Percentiles rank a stretch among this genome's conserved stretches.
These are phyloP conservation scores for Venturia effusa DNA, from an alignment of 2,329 filamentous ascomycete species.

Conservation along the genomic window DNA sequence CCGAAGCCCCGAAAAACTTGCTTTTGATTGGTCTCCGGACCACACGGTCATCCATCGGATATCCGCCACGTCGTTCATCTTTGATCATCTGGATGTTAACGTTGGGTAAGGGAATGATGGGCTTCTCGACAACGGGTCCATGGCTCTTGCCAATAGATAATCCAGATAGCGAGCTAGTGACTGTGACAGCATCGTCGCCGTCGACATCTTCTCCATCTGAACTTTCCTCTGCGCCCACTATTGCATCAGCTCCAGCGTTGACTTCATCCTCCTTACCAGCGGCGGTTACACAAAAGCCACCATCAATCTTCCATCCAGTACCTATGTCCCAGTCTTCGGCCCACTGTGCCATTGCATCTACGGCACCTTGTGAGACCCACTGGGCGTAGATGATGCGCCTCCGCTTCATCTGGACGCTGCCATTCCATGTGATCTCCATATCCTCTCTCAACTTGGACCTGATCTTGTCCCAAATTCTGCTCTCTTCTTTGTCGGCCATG, in stretches of 20 bases:
- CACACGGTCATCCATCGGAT: background rate
- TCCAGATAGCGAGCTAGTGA: background rate
- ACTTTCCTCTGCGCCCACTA: background rate
- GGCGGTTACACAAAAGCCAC: background rate
- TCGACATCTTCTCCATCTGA: background rate
- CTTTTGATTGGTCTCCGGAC: background rate
- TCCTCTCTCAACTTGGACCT: background rate
- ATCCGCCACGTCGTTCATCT: background rate
- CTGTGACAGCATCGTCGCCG: background rate
- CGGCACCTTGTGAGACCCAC: slow-evolving; percentile 9
- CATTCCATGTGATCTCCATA: slow-evolving; percentile 1
- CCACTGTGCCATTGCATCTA: slow-evolving; percentile 3
- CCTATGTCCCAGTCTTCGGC: slow-evolving; percentile 6
- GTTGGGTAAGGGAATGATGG: background rate
- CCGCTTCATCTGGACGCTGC: background rate
- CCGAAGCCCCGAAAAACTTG: background rate
- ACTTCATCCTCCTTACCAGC: background rate
- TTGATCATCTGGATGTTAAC: background rate
- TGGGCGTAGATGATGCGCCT: slow-evolving; percentile 8
- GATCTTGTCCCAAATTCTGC: background rate
- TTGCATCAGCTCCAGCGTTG: background rate
- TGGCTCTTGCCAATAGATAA: background rate
- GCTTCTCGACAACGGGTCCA: background rate
- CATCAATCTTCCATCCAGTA: background rate
- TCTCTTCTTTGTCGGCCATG: background rate